Evolutionary conservation across 495 filamentous ascomycete genomes (phyloP), one percentile per base, ranked within the genome.

Genomic region (Hypoxylon rickii): DNA sequence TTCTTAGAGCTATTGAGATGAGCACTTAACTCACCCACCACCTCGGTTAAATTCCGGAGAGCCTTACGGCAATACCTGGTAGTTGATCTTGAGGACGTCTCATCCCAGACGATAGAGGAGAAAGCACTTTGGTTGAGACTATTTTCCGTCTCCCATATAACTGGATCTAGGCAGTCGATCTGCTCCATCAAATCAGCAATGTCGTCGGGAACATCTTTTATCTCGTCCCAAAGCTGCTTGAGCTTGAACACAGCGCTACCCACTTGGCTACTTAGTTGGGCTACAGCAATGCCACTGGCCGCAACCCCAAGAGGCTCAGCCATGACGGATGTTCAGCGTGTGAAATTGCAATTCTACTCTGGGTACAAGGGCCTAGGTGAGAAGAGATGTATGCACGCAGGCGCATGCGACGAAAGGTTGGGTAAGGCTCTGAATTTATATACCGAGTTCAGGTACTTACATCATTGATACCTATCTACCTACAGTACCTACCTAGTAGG

Each of bases 261-360:
- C 6, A 76, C 47, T 46, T 71, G 59, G 3, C 44, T 19, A 5
- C 58, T 57, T 1, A 71, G 47, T 19, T 69, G 63, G 1, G 46
- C 51, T 13, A 76, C 61, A 6, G 65, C 59, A 32, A 75, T 72
- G 6, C 64, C 71, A 42, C 72, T 75, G n/a, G 72, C 68, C 16
- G 68, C 66, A 16, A 63, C 37, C 20, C 66, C 62, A 10, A 75
- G 51, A 0, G 46, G 44, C 50, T 76, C 73, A 0, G 70, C 69
- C 69, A 73, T 73, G 16, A 11, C 1, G n/a, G n/a, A n/a, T 24
- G 29, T 29, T 29, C 24, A 29, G n/a, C n/a, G n/a, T n/a, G n/a
- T n/a, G n/a, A n/a, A n/a, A n/a, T n/a, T n/a, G n/a, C n/a, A n/a
- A n/a, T n/a, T n/a, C n/a, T n/a, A n/a, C n/a, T n/a, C n/a, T n/a